phyloP scores from a whole-genome alignment of 106 monocot species.

The Dendrobium huoshanense region DNA sequence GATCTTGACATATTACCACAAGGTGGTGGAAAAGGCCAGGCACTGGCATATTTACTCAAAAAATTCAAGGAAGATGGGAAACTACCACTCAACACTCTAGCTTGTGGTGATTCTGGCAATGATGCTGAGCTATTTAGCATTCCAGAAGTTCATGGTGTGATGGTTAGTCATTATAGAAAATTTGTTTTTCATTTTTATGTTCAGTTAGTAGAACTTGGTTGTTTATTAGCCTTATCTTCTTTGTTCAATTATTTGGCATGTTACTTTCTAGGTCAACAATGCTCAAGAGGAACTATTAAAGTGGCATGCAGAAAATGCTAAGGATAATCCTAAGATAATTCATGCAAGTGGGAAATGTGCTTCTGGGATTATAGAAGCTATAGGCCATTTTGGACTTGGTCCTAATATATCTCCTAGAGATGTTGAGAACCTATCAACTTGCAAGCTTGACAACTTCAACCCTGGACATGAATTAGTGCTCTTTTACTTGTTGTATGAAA shows the following conservation, averaged over 20 bases:
- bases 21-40: constrained; percentile 92
- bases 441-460: constrained; percentile 27
- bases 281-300: constrained; percentile 88
- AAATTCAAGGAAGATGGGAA: constrained; percentile 55
- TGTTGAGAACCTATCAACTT: constrained; percentile 27
- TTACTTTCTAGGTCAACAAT: constrained; percentile 66
- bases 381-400: constrained; percentile 80
- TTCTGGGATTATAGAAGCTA: constrained; percentile 81
- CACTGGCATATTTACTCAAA: constrained; percentile 73
- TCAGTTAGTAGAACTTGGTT: neutral
- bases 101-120: constrained; percentile 95
- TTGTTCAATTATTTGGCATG: neutral
- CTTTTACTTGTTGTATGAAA: constrained; percentile 70
- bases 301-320: constrained; percentile 79
- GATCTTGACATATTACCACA: constrained; percentile 78
- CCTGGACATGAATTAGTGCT: constrained; percentile 58
- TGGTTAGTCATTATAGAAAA: constrained; percentile 40
- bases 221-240: neutral
- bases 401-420: constrained; percentile 69
- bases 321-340: constrained; percentile 67
- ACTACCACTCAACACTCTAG: constrained; percentile 68
- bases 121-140: constrained; percentile 88
- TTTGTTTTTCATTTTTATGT: neutral
- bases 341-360: constrained; percentile 88
- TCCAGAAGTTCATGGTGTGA: constrained; percentile 84